Evolutionary conservation across 257 asterid species (phyloP).

Genomic region (Nemophila menziesii): DNA sequence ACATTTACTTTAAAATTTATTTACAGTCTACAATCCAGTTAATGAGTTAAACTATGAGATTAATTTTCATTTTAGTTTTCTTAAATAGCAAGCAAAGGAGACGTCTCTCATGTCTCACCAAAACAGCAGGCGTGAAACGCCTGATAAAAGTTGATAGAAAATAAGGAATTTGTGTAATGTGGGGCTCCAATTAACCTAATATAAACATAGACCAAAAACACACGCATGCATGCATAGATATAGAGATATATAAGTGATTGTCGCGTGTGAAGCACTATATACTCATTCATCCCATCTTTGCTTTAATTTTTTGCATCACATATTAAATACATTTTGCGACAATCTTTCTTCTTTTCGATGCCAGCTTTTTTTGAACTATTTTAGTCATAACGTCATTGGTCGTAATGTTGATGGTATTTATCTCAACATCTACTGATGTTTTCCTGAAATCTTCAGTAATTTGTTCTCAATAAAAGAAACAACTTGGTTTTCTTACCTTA

Average conservation of each 20-base stretch:
- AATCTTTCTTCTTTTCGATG: constrained; percentile 3
- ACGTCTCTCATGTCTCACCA: constrained; percentile 22
- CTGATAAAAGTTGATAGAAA: constrained; percentile 3
- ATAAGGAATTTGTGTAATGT: background rate
- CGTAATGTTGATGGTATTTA: background rate
- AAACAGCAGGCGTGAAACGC: constrained; percentile 17
- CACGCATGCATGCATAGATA: constrained; percentile 17
- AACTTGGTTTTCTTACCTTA: background rate
- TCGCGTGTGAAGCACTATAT: constrained; percentile 45
- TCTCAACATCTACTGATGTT: constrained; percentile 11
- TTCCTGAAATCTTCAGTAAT: constrained; percentile 3
- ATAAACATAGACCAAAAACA: constrained; percentile 13
- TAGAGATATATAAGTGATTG: constrained; percentile 38
- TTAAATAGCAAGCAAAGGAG: constrained; percentile 3
- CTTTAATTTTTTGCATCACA: no score
- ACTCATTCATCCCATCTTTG: constrained; percentile 25
- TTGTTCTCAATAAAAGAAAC: constrained; percentile 30
- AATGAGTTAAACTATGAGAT: no score
- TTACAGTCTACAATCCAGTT: no score
- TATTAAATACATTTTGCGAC: constrained; percentile 2
- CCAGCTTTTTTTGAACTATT: constrained; percentile 9
- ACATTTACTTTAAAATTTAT: no score
- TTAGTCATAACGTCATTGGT: background rate
- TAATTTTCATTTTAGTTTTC: constrained; percentile 7
- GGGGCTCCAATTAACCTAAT: background rate